A percentile compares a stretch with the other conserved stretches of the same genome.
These are phyloP conservation scores for Mortierella sp. DNA, from an alignment of 371 early-diverging fungal species.

Conservation along the genomic window DNA sequence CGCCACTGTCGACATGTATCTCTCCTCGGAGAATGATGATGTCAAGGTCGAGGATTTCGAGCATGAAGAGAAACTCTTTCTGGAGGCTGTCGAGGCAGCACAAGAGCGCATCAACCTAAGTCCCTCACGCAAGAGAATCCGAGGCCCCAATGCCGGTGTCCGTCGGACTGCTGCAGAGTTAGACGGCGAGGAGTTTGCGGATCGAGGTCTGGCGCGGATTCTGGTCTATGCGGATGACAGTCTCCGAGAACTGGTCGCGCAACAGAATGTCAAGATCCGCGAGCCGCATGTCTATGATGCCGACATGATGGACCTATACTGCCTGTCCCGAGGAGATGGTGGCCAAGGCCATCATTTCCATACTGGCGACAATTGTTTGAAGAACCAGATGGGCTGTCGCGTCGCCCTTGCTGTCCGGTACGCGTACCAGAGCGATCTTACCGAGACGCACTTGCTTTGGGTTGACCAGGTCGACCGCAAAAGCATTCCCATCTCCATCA, in stretches of 20 bases:
- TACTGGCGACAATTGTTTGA: background rate
- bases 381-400: background rate
- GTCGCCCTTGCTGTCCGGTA: slow-evolving; percentile 1
- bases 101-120: background rate
- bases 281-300: slow-evolving; percentile 6
- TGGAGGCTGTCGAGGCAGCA: slow-evolving; percentile 5
- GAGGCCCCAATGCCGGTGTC: slow-evolving; percentile 4
- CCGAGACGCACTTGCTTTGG: background rate
- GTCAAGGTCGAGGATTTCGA: background rate
- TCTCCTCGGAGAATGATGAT: background rate
- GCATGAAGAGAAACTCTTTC: background rate
- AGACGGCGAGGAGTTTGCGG: background rate
- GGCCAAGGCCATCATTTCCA: background rate
- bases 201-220: slow-evolving; percentile 8
- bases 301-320: background rate
- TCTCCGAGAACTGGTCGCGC: background rate
- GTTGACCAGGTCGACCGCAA: background rate
- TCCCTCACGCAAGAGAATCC: background rate
- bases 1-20: background rate
- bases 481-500: background rate
- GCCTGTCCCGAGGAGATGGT: background rate
- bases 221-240: slow-evolving; percentile 1
- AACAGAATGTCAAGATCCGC: background rate
- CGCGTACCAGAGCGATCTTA: slow-evolving; percentile 7
- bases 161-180: background rate